phyloP scores from a whole-genome alignment of 2,329 filamentous ascomycete species.

The Diplodia mutila region DNA sequence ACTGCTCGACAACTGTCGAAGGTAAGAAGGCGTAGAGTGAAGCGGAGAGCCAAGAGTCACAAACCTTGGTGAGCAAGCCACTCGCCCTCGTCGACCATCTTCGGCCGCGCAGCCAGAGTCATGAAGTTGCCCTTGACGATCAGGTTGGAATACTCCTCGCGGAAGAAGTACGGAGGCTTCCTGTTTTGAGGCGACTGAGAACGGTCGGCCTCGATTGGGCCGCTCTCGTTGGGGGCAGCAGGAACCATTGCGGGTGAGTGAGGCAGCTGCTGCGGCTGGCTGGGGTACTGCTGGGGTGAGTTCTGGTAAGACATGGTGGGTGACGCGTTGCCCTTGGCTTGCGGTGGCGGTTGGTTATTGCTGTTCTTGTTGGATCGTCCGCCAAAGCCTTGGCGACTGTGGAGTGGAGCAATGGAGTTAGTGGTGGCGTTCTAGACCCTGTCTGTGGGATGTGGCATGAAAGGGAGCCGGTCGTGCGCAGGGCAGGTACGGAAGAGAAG shows the following conservation, averaged over 20 bases:
- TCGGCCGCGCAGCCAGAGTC: conserved; percentile 89
- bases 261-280: conserved; percentile 31
- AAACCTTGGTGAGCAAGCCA: conserved; percentile 95
- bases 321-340: conserved; percentile 29
- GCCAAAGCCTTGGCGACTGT: conserved; percentile 47
- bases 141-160: conserved; percentile 74
- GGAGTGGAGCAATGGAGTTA: conserved; percentile 35
- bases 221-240: conserved; percentile 35
- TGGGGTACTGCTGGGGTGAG: conserved; percentile 40
- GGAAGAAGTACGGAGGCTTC: conserved; percentile 74
- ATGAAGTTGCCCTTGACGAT: conserved; percentile 98
- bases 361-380: conserved; percentile 48
- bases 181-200: conserved; percentile 57
- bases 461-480: conserved; percentile 9
- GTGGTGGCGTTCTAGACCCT: conserved; percentile 34
- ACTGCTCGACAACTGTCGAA: conserved; percentile 82
- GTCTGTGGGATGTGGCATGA: neutral
- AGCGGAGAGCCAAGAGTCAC: conserved; percentile 29
- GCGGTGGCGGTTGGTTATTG: conserved; percentile 39
- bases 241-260: conserved; percentile 52
- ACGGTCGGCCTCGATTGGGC: conserved; percentile 28
- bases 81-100: conserved; percentile 91
- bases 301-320: conserved; percentile 22
- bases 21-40: conserved; percentile 31
- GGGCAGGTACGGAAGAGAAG: conserved; percentile 5